phyloP scores from a whole-genome alignment of 2,329 filamentous ascomycete species.

The Aspergillus ibericus region DNA sequence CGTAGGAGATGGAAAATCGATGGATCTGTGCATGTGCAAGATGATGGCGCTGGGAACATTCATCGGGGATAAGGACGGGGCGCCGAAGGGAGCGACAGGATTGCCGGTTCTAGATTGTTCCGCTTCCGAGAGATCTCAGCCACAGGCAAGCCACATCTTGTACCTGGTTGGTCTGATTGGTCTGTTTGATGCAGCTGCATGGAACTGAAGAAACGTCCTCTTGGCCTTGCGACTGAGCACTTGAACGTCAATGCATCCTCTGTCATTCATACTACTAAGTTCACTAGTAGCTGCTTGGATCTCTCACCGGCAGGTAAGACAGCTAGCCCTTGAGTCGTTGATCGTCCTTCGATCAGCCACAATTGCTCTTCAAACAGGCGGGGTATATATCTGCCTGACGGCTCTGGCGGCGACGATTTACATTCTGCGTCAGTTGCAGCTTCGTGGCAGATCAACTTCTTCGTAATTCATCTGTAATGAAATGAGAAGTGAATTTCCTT shows the following conservation, averaged over 20 bases:
- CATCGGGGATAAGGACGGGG: not conserved
- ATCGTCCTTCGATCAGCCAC: not conserved
- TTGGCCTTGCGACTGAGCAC: not conserved
- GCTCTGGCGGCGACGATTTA: not conserved
- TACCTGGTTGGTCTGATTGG: not conserved
- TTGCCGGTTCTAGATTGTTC: not conserved
- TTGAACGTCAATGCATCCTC: not conserved
- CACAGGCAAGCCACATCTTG: not conserved
- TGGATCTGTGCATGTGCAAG: not conserved
- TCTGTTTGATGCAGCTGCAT: no score
- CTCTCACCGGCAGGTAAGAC: not conserved
- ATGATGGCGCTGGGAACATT: not conserved
- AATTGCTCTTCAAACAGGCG: not conserved
- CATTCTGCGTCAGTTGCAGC: no score
- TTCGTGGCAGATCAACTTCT: no score
- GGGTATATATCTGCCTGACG: not conserved
- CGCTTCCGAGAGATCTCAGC: not conserved
- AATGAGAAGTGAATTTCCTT: no score
- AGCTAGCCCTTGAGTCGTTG: not conserved
- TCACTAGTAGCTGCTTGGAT: no score
- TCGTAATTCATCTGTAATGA: no score
- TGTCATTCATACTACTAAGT: no score
- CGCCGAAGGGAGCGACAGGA: not conserved
- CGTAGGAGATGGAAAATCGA: not conserved
- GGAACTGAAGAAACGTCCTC: no score